Conservation (phyloP, 2,329 filamentous ascomycete genomes). For the Aspergillus sp. region DNA sequence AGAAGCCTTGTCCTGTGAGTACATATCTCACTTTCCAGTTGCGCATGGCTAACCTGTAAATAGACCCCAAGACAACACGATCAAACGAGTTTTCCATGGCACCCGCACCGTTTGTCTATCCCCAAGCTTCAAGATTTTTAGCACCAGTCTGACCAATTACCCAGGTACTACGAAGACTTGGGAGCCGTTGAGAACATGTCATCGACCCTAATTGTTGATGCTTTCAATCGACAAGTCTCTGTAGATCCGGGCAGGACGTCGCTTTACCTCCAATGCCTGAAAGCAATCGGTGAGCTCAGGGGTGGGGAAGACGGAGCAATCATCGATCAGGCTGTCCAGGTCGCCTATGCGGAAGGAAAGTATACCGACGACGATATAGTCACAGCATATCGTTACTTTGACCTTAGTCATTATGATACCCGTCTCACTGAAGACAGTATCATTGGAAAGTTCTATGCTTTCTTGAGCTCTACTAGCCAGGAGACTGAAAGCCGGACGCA, state of each 20-base stretch:
- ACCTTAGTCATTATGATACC: constrained; percentile 42
- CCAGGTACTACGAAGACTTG: constrained; percentile 54
- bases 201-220: constrained; percentile 55
- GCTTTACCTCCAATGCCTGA: constrained; percentile 62
- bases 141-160: not conserved
- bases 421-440: constrained; percentile 53
- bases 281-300: constrained; percentile 51
- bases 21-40: not conserved
- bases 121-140: not conserved
- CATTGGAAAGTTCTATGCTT: constrained; percentile 55
- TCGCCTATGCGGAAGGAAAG: constrained; percentile 53
- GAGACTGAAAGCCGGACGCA: constrained; percentile 52
- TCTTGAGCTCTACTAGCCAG: constrained; percentile 49
- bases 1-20: constrained; percentile 30
- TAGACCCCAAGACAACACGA: constrained; percentile 24
- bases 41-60: constrained; percentile 9
- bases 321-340: constrained; percentile 52
- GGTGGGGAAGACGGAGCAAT: constrained; percentile 42
- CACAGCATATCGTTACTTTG: constrained; percentile 54
- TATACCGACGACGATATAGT: constrained; percentile 51
- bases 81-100: constrained; percentile 26
- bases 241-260: constrained; percentile 50
- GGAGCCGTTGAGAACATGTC: constrained; percentile 58
- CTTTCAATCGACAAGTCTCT: constrained; percentile 54
- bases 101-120: constrained; percentile 25